These are phyloP conservation scores for Cochlearia excelsa DNA, from an alignment of 345 rosid species.

Conservation along the genomic window DNA sequence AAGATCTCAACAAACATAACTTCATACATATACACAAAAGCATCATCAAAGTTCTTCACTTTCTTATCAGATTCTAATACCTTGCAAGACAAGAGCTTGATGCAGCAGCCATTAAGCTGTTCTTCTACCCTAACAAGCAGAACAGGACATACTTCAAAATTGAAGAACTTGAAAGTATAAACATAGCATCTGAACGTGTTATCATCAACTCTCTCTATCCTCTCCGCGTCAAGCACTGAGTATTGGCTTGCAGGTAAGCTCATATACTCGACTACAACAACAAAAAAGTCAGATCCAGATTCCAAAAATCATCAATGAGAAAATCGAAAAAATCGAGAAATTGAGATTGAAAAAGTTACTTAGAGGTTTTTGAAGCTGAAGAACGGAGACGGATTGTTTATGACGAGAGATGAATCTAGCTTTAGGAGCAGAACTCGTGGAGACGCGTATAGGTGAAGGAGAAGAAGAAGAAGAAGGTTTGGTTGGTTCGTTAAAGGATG, in stretches of 20 bases:
- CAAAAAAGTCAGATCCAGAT: not conserved
- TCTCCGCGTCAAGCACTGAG: constrained; percentile 97
- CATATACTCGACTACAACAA: constrained; percentile 73
- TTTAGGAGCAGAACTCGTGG: constrained; percentile 51
- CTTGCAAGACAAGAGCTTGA: constrained; percentile 91
- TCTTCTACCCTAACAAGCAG: constrained; percentile 87
- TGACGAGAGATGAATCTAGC: constrained; percentile 81
- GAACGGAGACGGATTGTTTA: constrained; percentile 66
- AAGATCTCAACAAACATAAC: not conserved
- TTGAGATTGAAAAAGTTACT: constrained; percentile 44
- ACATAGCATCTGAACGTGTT: constrained; percentile 83
- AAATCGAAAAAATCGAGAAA: not conserved
- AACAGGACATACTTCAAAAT: constrained; percentile 91
- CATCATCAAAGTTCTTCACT: not conserved
- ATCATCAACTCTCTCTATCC: constrained; percentile 91
- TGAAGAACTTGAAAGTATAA: constrained; percentile 75
- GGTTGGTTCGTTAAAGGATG: constrained; percentile 33
- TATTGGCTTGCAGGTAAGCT: constrained; percentile 96
- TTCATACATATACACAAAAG: not conserved
- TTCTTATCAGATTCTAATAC: constrained; percentile 28
- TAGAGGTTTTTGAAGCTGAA: constrained; percentile 73
- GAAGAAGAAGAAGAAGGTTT: constrained; percentile 29
- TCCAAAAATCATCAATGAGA: not conserved
- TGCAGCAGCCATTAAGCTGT: constrained; percentile 85
- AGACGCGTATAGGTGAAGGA: constrained; percentile 41